Conservation (phyloP, 2,329 filamentous ascomycete species). For the Sclerotinia minor region DNA sequence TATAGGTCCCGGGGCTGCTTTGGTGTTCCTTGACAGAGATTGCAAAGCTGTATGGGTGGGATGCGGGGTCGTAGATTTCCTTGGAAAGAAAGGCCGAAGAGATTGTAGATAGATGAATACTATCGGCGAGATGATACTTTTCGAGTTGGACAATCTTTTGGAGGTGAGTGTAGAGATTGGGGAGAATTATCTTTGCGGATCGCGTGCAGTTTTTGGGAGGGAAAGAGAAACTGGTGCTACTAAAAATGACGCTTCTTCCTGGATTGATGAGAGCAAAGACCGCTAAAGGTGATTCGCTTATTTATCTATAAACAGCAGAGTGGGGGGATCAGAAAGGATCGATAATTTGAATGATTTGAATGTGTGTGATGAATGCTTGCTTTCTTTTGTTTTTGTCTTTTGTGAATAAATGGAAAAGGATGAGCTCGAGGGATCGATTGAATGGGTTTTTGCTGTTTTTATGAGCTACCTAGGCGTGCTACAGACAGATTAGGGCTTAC, state of each 20-base stretch:
- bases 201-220: slow-evolving; percentile 22
- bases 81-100: neutral
- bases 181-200: slow-evolving; percentile 20
- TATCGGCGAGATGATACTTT: slow-evolving; percentile 18
- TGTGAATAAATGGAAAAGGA: neutral
- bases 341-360: neutral
- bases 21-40: slow-evolving; percentile 21
- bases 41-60: slow-evolving; percentile 20
- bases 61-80: slow-evolving; percentile 22
- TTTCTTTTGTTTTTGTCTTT: neutral
- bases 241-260: slow-evolving; percentile 24
- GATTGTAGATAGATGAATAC: slow-evolving; percentile 15
- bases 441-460: neutral
- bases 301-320: slow-evolving; percentile 18
- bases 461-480: no score
- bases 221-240: slow-evolving; percentile 12
- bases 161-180: slow-evolving; percentile 7
- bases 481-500: no score
- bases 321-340: slow-evolving; percentile 2
- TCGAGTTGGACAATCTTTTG: neutral
- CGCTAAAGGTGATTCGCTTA: slow-evolving; percentile 17
- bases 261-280: slow-evolving; percentile 15
- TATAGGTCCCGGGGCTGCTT: neutral
- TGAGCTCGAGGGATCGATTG: neutral
- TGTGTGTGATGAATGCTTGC: neutral